Conservation (phyloP, 106 monocot genomes). For the Dendrobium nobile region DNA sequence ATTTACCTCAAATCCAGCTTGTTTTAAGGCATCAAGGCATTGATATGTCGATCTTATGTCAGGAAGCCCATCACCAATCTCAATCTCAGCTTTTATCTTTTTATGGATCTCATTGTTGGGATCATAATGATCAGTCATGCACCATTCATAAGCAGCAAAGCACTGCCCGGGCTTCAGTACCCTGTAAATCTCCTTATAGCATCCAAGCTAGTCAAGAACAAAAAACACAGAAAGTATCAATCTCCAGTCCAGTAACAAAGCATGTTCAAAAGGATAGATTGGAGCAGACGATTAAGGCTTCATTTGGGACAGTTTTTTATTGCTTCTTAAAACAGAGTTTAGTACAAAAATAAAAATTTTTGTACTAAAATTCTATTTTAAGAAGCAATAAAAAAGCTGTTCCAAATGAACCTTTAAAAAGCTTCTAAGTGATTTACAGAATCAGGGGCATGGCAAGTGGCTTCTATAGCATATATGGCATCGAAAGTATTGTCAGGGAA, state of each 20-base stretch:
- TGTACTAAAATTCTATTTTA: too few relatives aligned
- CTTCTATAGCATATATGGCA: constrained; percentile 96
- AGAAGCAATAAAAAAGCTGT: too few relatives aligned
- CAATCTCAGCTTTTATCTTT: constrained; percentile 83
- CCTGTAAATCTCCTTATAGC: constrained; percentile 87
- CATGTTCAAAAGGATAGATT: neutral
- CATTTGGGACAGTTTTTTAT: too few relatives aligned
- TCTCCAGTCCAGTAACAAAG: neutral
- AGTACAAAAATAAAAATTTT: too few relatives aligned
- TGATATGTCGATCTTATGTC: constrained; percentile 65
- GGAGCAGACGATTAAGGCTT: neutral
- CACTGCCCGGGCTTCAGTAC: constrained; percentile 89
- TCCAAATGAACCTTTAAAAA: too few relatives aligned
- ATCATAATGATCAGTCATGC: constrained; percentile 82
- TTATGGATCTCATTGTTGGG: constrained; percentile 64
- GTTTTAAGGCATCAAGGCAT: constrained; percentile 82
- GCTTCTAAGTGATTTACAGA: constrained; percentile 28
- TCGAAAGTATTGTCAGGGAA: constrained; percentile 70
- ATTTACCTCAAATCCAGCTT: constrained; percentile 87
- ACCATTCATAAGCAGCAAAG: constrained; percentile 99
- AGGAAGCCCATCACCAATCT: constrained; percentile 93
- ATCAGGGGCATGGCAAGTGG: constrained; percentile 98
- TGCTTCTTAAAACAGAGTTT: too few relatives aligned
- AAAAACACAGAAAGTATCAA: constrained; percentile 4
- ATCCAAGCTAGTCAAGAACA: constrained; percentile 46